Evolutionary conservation across 208 protist species (phyloP).

Genomic region (Acanthamoeba sp.): DNA sequence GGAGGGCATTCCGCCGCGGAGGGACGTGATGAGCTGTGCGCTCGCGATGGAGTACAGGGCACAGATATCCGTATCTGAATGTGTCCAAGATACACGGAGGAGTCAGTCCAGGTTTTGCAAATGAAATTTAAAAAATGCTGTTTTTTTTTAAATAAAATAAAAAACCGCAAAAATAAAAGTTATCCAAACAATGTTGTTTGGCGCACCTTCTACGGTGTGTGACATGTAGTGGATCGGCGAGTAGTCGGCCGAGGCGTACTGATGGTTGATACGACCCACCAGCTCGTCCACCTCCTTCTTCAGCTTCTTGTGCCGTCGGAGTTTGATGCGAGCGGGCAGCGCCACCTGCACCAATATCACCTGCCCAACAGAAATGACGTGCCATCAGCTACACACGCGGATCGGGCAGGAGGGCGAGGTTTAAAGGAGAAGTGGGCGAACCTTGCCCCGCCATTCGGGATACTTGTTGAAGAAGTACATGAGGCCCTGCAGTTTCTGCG

Average conservation of each 20-base stretch:
- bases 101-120: no score
- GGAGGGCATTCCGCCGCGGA: slow-evolving; percentile 24
- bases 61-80: slow-evolving; percentile 41
- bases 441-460: slow-evolving; percentile 58
- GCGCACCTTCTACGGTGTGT: slow-evolving; percentile 22
- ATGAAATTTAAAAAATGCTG: no score
- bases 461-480: slow-evolving; percentile 56
- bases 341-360: slow-evolving; percentile 60
- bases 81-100: no score
- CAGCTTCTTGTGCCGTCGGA: slow-evolving; percentile 45
- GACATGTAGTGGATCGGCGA: slow-evolving; percentile 59
- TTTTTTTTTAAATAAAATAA: no score
- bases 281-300: slow-evolving; percentile 70
- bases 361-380: neutral
- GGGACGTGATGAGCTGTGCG: slow-evolving; percentile 43
- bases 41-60: slow-evolving; percentile 54
- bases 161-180: no score
- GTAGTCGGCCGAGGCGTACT: slow-evolving; percentile 47
- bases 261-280: slow-evolving; percentile 50
- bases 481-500: slow-evolving; percentile 38
- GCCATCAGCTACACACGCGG: no score
- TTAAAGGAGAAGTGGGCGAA: neutral
- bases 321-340: slow-evolving; percentile 45
- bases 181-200: no score
- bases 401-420: neutral